Conservation (phyloP, 805 yeast genomes). For the Candida multigemmis region DNA sequence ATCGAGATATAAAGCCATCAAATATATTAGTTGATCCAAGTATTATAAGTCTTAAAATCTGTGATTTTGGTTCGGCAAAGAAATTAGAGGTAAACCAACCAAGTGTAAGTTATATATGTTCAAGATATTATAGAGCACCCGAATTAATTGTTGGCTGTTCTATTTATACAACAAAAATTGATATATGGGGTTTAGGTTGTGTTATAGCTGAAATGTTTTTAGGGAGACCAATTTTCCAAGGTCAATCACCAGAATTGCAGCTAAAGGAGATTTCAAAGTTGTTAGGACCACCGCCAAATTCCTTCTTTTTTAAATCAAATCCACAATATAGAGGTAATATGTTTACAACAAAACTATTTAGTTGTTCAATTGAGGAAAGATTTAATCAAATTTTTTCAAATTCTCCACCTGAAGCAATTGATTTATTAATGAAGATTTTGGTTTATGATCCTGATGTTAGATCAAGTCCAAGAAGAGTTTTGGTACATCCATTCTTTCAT, state of each 20-base stretch:
- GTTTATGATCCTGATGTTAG: constrained; percentile 88
- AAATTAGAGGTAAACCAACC: constrained; percentile 70
- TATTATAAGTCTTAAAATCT: constrained; percentile 58
- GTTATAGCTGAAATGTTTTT: constrained; percentile 89
- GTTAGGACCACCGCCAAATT: constrained; percentile 74
- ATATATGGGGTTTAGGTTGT: constrained; percentile 97
- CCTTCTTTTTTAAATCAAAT: constrained; percentile 64
- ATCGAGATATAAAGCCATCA: constrained; percentile 79
- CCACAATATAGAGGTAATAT: constrained; percentile 71
- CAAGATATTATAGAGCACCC: constrained; percentile 94
- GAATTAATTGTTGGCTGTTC: constrained; percentile 90
- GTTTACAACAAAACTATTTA: constrained; percentile 55
- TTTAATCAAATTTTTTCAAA: constrained; percentile 43
- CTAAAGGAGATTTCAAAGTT: constrained; percentile 83
- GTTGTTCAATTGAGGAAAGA: constrained; percentile 44
- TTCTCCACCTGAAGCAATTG: constrained; percentile 81
- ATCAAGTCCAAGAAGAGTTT: constrained; percentile 68
- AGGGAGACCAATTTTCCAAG: constrained; percentile 94
- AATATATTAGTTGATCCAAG: constrained; percentile 70
- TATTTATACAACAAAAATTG: constrained; percentile 82
- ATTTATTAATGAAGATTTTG: constrained; percentile 68
- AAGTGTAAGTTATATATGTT: constrained; percentile 92
- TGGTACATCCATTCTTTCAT: constrained; percentile 85
- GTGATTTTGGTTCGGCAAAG: constrained; percentile 84
- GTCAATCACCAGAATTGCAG: constrained; percentile 82